These are phyloP conservation scores for Phytophthora megakarya DNA, from an alignment of 352 stramenopile genomes.

Conservation along the genomic window DNA sequence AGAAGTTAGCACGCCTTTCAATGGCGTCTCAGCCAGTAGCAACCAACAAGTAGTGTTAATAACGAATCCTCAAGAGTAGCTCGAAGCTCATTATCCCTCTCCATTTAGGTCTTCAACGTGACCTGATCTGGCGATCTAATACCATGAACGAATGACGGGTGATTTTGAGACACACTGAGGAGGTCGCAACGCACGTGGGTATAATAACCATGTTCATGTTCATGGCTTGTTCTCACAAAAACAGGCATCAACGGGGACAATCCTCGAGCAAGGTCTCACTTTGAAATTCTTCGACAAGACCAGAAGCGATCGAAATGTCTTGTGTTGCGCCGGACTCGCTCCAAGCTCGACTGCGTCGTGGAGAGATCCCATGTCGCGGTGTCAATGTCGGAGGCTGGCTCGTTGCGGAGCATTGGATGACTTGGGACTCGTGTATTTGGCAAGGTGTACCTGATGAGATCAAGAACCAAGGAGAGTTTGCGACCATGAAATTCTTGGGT, in stretches of 20 bases:
- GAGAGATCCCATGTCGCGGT: conserved; percentile 54
- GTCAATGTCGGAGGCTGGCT: conserved; percentile 85
- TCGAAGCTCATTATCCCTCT: too few relatives aligned
- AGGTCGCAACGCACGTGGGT: conserved; percentile 18
- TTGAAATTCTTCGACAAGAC: conserved; percentile 7
- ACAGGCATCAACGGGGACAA: conserved; percentile 19
- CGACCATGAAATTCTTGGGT: conserved; percentile 64
- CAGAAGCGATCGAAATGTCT: conserved; percentile 23
- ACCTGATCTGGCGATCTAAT: conserved; percentile 1
- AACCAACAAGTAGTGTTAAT: neutral
- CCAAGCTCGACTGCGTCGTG: conserved; percentile 63
- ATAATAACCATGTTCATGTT: conserved; percentile 9
- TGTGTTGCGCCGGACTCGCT: conserved; percentile 41
- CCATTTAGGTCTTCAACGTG: too few relatives aligned
- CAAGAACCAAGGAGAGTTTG: conserved; percentile 66
- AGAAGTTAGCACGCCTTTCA: conserved; percentile 7
- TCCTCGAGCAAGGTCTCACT: conserved; percentile 25
- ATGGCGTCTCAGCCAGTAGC: neutral
- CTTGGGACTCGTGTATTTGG: conserved; percentile 62
- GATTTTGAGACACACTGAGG: conserved; percentile 24
- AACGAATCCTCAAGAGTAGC: too few relatives aligned
- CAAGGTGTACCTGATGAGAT: conserved; percentile 51
- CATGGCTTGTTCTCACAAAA: conserved; percentile 8
- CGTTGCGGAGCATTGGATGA: conserved; percentile 86
- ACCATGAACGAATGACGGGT: neutral